Base-by-base conservation (phyloP, 805 yeast genomes). In the Myxozyma melibiosi region DNA sequence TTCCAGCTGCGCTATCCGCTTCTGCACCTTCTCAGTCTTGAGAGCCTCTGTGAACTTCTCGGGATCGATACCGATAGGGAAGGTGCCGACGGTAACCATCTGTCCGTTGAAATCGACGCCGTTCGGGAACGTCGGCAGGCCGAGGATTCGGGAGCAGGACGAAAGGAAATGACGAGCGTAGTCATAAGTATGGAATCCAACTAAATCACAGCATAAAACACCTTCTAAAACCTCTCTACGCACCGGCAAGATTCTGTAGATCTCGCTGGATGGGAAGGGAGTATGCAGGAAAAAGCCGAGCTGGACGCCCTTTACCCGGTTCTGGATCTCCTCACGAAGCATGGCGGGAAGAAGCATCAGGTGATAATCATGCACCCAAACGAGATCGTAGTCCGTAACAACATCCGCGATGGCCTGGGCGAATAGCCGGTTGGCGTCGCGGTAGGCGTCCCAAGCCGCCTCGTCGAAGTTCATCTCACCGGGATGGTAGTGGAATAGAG, bases 401-500 rank as follows among this genome's bases (percentile, higher is more conserved):
- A 83, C 82, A 20, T 79, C 73, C 9, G 88, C 83, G 57, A 94
- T 84, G 39, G 80, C 85, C 37, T 81, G 76, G 11, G 96, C 94
- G 75, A 94, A 94, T 58, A 81, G 76, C 56, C 84, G 75, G 70
- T 94, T 94, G 5, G 98, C 98, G 70, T 90, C 94, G 54, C 90
- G 87, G 71, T 94, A 94, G 1, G 98, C 98, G 52, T 91, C 91
- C 99, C 99, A 94, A 1, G 97, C 96, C 61, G 83, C 84, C 71
- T 94, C 99, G 73, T 94, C 99, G 69, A 94, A 94, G 70, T 89
- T 91, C 87, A 95, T 94, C 72, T 95, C 99, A 60, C 98, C 99
- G 0, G 99, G 99, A 70, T 94, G 99, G 73, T 94, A 94, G 72
- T 94, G 99, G 77, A 94, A 94, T 60, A 95, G 74, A 1, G 99